Evolutionary conservation across 495 filamentous ascomycete species (phyloP), one percentile per base, ranked within the genome.

Genomic region (Massariosphaeria phaeospora): DNA sequence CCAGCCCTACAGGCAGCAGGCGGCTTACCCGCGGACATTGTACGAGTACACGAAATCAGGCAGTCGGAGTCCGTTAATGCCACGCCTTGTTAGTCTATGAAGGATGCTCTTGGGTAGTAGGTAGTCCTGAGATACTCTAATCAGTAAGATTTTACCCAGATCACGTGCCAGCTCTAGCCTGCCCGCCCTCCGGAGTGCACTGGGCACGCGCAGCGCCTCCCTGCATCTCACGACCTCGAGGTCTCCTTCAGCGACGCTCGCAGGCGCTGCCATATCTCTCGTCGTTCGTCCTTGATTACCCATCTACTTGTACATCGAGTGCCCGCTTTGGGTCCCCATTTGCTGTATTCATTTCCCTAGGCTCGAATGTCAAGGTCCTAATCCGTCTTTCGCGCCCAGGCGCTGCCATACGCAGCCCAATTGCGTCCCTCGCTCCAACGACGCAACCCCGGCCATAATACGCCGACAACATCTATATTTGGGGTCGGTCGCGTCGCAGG

Each of bases 361-460:
- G 50, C 60, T 54, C 55, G 54, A 46, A 59, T 63, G 60, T 36
- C 42, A 52, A 40, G 23, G 48, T 45, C 45, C 47, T 54, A 20
- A 64, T 57, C 57, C 52, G 30, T 52, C 33, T 52, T 36, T 43
- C 42, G 50, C 60, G 59, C 50, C 60, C 50, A 36, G 55, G 54
- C 49, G 60, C 55, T 47, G 55, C 41, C 57, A 50, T 45, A 55
- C 50, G 42, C 60, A 61, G 60, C 55, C 54, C 59, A 59, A 54
- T 54, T 47, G 48, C 34, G 17, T 55, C 36, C 54, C 36, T 29
- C 48, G 48, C 25, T 27, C 34, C 29, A 49, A 43, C 23, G 21
- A 26, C 38, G 17, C 26, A 30, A 57, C 48, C 54, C 33, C 45
- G 59, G 42, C 27, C 41, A 51, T 53, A 54, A 24, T 20, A 63